Evolutionary conservation across 164 flowering plant genomes (phyloP), one percentile per base, ranked within the genome.

Genomic region (Pachysandra terminalis): DNA sequence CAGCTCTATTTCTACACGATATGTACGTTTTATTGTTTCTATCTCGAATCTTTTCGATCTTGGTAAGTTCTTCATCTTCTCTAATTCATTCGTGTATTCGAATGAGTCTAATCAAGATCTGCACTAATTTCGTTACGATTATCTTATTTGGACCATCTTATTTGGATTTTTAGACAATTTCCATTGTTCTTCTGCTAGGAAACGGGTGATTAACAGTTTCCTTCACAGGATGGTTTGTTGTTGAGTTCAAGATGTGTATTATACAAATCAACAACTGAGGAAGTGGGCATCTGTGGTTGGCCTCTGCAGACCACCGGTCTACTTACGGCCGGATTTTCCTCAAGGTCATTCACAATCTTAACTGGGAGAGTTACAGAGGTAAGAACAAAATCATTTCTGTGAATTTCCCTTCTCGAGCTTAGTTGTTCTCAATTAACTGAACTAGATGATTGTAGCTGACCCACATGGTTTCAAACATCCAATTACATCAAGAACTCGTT

Each of bases 201-300:
- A n/a, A n/a, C n/a, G n/a, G n/a, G n/a, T n/a, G n/a, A n/a, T n/a
- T n/a, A n/a, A n/a, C n/a, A n/a, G n/a, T n/a, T n/a, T n/a, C n/a
- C n/a, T n/a, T 48, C 76, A 28, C 75, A 89, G 96, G 91, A 80
- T 69, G 92, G 88, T 57, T 74, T 77, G 73, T 70, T 89, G 8
- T 59, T 89, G 60, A 65, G 59, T 66, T 85, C 97, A 3, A 70
- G 77, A 15, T 87, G 96, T 64, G 68, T 59, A 24, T 51, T 93
- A 70, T 89, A 83, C 78, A 81, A 81, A 78, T 89, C 96, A 0
- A 63, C 66, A 17, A 59, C 71, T 13, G 96, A 89, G 71, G 90
- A 90, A 70, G 85, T 93, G 28, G 80, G 84, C 65, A 71, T 93
- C 28, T 88, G 96, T 96, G 98, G 98, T 56, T 93, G 98, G 97